A percentile compares a stretch with the other conserved stretches of the same genome.
Conservation (phyloP, 108 stramenopile species). For the Nitzschia inconspicua region DNA sequence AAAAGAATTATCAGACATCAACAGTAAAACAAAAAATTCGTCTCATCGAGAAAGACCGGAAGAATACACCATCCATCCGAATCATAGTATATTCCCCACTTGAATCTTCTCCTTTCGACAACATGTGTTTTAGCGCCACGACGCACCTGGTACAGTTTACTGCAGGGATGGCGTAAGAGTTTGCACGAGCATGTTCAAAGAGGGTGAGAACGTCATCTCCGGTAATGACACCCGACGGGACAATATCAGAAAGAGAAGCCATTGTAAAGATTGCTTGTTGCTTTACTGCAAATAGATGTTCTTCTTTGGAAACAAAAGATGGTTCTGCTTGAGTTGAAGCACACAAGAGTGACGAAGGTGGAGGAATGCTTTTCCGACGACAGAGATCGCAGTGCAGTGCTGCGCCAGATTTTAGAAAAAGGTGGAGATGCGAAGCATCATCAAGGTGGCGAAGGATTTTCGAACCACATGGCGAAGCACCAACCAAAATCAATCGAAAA, state of each 20-base stretch:
- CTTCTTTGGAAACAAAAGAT: neutral
- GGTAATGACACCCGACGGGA: conserved; percentile 62
- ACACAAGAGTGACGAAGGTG: neutral
- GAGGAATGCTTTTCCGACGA: neutral
- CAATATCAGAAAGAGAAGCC: conserved; percentile 48
- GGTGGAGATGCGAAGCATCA: neutral
- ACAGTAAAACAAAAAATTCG: too few species aligned
- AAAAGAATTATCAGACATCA: too few species aligned
- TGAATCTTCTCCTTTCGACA: neutral
- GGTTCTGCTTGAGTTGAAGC: neutral
- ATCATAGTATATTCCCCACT: neutral
- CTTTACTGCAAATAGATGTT: neutral
- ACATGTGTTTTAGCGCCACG: neutral
- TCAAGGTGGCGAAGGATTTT: neutral
- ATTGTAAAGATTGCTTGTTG: conserved; percentile 16
- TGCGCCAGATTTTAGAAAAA: neutral
- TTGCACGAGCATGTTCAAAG: conserved; percentile 84
- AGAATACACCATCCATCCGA: too few species aligned
- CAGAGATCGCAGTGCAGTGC: neutral
- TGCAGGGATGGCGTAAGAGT: conserved; percentile 91
- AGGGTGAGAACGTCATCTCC: conserved; percentile 86
- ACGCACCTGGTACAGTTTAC: conserved; percentile 94
- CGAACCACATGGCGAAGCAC: too few species aligned
- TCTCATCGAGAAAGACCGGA: too few species aligned
- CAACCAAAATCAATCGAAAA: too few species aligned